Base-by-base conservation (phyloP, 108 stramenopile species). In the Cyclotella distinguenda region DNA sequence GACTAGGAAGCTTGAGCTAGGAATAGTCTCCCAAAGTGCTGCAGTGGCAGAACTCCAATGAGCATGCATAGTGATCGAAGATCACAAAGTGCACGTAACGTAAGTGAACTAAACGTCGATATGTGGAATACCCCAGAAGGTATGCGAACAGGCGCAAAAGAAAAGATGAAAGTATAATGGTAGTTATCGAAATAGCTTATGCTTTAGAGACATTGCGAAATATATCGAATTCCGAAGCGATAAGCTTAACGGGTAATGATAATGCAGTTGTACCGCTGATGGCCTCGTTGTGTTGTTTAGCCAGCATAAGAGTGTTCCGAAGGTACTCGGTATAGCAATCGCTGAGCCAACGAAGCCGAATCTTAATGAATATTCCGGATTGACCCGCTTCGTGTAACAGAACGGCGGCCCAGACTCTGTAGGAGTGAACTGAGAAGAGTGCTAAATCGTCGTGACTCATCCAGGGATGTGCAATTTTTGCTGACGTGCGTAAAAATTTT, bases 181-280 rank as follows among this genome's bases (percentile, higher is more conserved):
- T n/a, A n/a, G n/a, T n/a, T n/a, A n/a, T n/a, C n/a, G n/a, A n/a
- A n/a, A n/a, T n/a, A n/a, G n/a, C n/a, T n/a, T n/a, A n/a, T n/a
- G n/a, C n/a, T n/a, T n/a, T n/a, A n/a, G n/a, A n/a, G n/a, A n/a
- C n/a, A n/a, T n/a, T n/a, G n/a, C n/a, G n/a, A n/a, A n/a, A n/a
- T n/a, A n/a, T n/a, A n/a, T n/a, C n/a, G n/a, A n/a, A n/a, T n/a
- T n/a, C n/a, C n/a, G n/a, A n/a, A n/a, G n/a, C n/a, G n/a, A n/a
- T n/a, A n/a, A n/a, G 6, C 18, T 35, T 10, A 18, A 6, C 7
- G 54, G 4, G 34, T 35, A 55, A 6, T 32, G 16, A 18, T 3
- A 55, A 18, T 32, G 54, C 9, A 55, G 54, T 33, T 18, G 54
- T 16, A 27, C n/a, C n/a, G 33, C 44, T 45, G n/a, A n/a, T n/a